These are phyloP conservation scores for Pugionium dolabratum DNA, from an alignment of 345 rosid species.

Conservation along the genomic window DNA sequence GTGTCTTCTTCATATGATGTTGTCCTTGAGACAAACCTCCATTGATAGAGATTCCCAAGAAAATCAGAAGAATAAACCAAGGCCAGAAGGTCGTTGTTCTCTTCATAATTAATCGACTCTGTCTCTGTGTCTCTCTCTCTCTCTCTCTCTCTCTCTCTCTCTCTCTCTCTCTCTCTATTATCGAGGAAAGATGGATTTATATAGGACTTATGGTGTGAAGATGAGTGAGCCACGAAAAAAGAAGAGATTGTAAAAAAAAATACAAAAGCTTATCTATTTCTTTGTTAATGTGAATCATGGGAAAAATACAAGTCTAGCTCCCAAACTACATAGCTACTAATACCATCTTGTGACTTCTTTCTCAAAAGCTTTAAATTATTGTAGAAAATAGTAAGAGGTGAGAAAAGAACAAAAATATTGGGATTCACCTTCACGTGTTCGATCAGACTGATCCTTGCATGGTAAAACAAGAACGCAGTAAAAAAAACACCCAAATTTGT, in stretches of 20 bases:
- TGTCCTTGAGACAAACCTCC: slow-evolving; percentile 30
- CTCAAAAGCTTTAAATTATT: slow-evolving; percentile 30
- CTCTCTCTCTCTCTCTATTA: neutral
- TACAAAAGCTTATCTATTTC: slow-evolving; percentile 27
- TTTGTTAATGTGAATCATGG: slow-evolving; percentile 34
- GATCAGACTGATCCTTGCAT: slow-evolving; percentile 24
- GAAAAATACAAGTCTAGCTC: slow-evolving; percentile 30
- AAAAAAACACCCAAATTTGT: neutral
- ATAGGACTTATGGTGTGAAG: slow-evolving; percentile 17
- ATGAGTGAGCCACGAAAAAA: slow-evolving; percentile 26
- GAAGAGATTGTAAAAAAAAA: slow-evolving; percentile 27
- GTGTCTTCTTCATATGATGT: slow-evolving; percentile 41
- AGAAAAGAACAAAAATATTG: slow-evolving; percentile 11
- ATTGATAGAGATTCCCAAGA: slow-evolving; percentile 25
- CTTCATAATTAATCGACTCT: slow-evolving; percentile 29
- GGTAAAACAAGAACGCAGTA: neutral
- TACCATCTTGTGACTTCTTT: slow-evolving; percentile 33
- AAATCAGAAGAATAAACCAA: slow-evolving; percentile 26
- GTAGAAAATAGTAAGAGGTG: slow-evolving; percentile 31
- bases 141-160: neutral
- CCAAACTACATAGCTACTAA: slow-evolving; percentile 33
- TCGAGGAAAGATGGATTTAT: slow-evolving; percentile 12
- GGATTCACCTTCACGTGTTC: slow-evolving; percentile 36
- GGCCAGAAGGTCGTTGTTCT: slow-evolving; percentile 23
- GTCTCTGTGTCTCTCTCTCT: neutral